Percentiles rank a stretch among this genome's conserved stretches.
phyloP scores from a whole-genome alignment of 2,329 filamentous ascomycete genomes.

The Phoma herbarum region DNA sequence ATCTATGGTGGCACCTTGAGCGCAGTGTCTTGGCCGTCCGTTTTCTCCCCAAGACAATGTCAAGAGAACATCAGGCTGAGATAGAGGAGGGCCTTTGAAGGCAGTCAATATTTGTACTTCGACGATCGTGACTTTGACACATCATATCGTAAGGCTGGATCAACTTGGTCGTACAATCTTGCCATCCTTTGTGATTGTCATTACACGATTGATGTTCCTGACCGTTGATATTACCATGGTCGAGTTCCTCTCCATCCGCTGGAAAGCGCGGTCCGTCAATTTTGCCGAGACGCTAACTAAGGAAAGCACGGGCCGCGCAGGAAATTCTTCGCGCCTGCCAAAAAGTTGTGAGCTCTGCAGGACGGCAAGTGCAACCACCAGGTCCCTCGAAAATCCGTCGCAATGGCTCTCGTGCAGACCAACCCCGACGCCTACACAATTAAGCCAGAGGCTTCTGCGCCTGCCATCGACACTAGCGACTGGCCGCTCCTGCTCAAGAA shows the following conservation, averaged over 20 bases:
- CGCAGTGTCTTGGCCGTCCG: too few species aligned
- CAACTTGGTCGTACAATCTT: too few species aligned
- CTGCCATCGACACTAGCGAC: slow-evolving; percentile 82
- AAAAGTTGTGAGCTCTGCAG: slow-evolving; percentile 41
- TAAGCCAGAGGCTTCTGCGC: slow-evolving; percentile 86
- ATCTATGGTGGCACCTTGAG: too few species aligned
- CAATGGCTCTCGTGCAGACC: slow-evolving; percentile 50
- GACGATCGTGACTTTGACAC: too few species aligned
- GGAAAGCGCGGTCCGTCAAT: slow-evolving; percentile 9
- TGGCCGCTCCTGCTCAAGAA: slow-evolving; percentile 97
- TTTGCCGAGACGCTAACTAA: slow-evolving; percentile 12
- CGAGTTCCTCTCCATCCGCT: neutral
- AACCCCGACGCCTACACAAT: slow-evolving; percentile 78
- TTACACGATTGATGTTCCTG: neutral
- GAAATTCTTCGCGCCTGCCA: slow-evolving; percentile 22
- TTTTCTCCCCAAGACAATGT: too few species aligned
- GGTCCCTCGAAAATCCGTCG: slow-evolving; percentile 28
- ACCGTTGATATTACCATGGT: neutral
- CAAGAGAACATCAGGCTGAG: too few species aligned
- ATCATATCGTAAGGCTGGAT: too few species aligned
- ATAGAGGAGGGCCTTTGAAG: too few species aligned
- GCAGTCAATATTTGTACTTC: too few species aligned
- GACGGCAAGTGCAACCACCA: slow-evolving; percentile 41
- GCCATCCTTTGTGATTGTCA: neutral
- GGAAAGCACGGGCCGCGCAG: neutral